Evolutionary conservation across 495 filamentous ascomycete genomes (phyloP), one percentile per base, ranked within the genome.

Genomic region (Hypoxylon lienhwacheense): DNA sequence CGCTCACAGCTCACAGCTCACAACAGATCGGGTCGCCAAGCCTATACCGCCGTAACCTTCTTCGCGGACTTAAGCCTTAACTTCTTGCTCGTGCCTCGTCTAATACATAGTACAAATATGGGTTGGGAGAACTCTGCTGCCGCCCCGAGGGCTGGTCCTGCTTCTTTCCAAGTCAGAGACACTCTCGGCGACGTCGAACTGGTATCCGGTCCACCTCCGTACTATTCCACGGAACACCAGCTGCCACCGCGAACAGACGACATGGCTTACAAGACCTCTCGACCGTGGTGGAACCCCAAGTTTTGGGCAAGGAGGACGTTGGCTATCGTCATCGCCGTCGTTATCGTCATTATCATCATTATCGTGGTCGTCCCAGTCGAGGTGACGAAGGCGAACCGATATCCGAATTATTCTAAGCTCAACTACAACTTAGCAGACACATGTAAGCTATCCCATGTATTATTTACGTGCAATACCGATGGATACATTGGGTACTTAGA

Each of bases 281-380:
- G 14, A 25, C 55, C 65, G 11, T 66, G 77, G 77, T 81, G 76
- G 56, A 68, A 84, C 29, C 73, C 77, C 3, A 74, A 66, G n/a
- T 68, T 66, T 17, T 81, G 80, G 79, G 71, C 71, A 7, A 67
- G 71, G 55, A 73, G 71, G 45, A 73, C 65, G 15, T 78, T 72
- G 67, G 50, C 76, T 14, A 65, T 77, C 20, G 62, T 68, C 7
- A 56, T 65, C 0, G 51, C 74, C 0, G 59, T 75, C 2, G 44
- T 78, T 3, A 55, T 67, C 1, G 46, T 77, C 1, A 65, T 77
- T 3, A 57, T 81, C 7, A 63, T 85, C 42, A 43, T 70, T 24
- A 62, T 53, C 28, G 64, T 82, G 6, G 69, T 74, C 1, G 65
- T 78, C n/a, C 70, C 82, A 7, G 74, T 86, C n/a, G 77, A 76